phyloP scores from a whole-genome alignment of 176 grass and related monocot genomes.

The Eremochloa ophiuroides region DNA sequence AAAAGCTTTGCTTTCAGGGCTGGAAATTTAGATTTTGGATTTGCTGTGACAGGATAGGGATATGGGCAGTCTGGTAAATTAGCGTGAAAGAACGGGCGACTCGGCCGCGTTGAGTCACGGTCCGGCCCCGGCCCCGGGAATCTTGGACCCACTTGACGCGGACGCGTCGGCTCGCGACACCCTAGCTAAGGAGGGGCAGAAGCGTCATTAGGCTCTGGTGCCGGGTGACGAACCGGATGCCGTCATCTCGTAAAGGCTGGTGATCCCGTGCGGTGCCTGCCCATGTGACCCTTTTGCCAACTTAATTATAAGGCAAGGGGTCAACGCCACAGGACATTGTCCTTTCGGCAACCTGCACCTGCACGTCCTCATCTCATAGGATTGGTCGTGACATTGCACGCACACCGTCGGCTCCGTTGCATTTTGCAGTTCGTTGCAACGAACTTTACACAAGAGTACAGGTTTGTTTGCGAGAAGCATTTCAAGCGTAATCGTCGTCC shows the following conservation, averaged over 20 bases:
- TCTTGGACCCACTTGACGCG: conserved; percentile 25
- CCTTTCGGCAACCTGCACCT: neutral
- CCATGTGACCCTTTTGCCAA: neutral
- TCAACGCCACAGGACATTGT: neutral
- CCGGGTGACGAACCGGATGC: conserved; percentile 46
- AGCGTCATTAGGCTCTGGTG: neutral
- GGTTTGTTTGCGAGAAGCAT: no score
- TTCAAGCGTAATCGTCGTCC: no score
- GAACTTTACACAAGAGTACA: no score
- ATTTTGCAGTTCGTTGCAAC: no score
- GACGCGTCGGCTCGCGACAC: conserved; percentile 26
- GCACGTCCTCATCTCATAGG: neutral
- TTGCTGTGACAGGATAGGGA: neutral
- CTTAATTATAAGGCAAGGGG: no score
- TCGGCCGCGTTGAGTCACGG: conserved; percentile 11
- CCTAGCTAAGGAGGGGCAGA: neutral
- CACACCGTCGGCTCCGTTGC: neutral
- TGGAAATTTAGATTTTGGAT: neutral
- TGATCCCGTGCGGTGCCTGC: conserved; percentile 19
- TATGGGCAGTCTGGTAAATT: conserved; percentile 21
- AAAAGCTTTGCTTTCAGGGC: neutral
- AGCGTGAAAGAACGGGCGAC: neutral
- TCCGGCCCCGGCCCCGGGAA: conserved; percentile 2
- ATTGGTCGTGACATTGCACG: neutral
- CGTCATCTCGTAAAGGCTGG: conserved; percentile 21